Conservation (phyloP, 2,329 filamentous ascomycete genomes). For the Pseudogymnoascus sp. region DNA sequence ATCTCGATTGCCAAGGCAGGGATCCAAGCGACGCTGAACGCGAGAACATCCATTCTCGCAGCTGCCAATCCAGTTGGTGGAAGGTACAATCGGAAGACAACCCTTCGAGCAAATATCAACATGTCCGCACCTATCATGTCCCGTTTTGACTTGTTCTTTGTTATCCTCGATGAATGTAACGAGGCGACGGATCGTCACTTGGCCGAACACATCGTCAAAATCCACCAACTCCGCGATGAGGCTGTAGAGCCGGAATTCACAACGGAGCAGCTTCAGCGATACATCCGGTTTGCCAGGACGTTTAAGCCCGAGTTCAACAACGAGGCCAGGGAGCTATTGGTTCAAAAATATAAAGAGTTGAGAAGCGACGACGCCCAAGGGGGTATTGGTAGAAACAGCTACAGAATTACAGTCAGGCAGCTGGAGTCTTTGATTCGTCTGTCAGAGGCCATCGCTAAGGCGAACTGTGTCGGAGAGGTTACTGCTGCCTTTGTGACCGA, state of each 20-base stretch:
- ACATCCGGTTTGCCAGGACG: conserved; percentile 91
- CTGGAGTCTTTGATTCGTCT: conserved; percentile 93
- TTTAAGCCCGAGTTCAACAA: conserved; percentile 90
- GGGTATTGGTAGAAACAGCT: conserved; percentile 87
- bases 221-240: conserved; percentile 87
- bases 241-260: conserved; percentile 89
- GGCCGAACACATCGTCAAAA: conserved; percentile 86
- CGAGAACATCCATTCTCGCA: conserved; percentile 87
- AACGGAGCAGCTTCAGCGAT: conserved; percentile 92
- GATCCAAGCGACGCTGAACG: conserved; percentile 95
- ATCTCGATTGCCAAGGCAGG: conserved; percentile 98
- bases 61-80: conserved; percentile 94
- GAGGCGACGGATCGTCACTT: conserved; percentile 84
- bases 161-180: conserved; percentile 94
- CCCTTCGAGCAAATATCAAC: conserved; percentile 90
- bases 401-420: conserved; percentile 94
- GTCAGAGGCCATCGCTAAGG: conserved; percentile 96
- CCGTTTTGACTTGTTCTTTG: conserved; percentile 97
- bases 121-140: conserved; percentile 99
- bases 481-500: conserved; percentile 79
- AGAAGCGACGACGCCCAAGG: conserved; percentile 89
- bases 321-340: conserved; percentile 76
- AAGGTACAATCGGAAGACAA: conserved; percentile 94
- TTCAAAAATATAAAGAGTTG: conserved; percentile 92
- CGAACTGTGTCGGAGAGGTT: conserved; percentile 91